Evolutionary conservation across 192 early-diverging fungal genomes (phyloP).

Genomic region (Coemansia sp.): DNA sequence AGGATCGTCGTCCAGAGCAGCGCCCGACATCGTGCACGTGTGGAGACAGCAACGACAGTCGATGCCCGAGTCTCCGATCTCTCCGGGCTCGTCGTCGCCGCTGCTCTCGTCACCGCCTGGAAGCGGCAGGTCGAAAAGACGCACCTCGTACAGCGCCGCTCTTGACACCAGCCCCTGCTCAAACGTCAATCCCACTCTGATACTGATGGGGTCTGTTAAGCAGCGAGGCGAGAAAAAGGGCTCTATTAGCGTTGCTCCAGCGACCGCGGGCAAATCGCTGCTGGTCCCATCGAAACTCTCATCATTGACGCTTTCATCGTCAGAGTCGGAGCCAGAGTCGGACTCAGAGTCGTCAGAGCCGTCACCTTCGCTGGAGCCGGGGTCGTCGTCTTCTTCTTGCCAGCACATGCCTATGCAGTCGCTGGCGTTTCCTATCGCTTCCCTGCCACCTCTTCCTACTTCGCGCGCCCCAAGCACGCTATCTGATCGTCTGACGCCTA

Average conservation of each 20-base stretch:
- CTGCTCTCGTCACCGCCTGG: background rate
- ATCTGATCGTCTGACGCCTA: background rate
- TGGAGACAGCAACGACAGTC: conserved; percentile 15
- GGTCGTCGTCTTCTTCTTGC: background rate
- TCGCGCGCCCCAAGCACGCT: background rate
- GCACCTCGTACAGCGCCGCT: background rate
- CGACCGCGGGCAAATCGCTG: conserved; percentile 1
- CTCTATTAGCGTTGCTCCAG: background rate
- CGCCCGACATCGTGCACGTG: background rate
- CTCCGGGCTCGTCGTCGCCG: conserved; percentile 13
- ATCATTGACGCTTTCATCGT: background rate
- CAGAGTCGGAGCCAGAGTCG: background rate
- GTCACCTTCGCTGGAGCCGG: no score
- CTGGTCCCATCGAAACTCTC: background rate
- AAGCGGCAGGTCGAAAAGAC: background rate
- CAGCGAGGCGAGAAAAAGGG: conserved; percentile 24
- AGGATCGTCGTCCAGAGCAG: background rate
- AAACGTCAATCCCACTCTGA: background rate
- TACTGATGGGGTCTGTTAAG: conserved; percentile 44
- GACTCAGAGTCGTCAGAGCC: no score
- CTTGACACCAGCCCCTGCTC: background rate
- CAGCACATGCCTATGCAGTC: background rate
- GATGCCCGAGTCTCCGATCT: conserved; percentile 15
- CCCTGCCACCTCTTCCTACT: background rate
- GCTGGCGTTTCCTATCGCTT: background rate